Base-by-base conservation (phyloP, 352 stramenopile species). In the Phytophthora citricola region DNA sequence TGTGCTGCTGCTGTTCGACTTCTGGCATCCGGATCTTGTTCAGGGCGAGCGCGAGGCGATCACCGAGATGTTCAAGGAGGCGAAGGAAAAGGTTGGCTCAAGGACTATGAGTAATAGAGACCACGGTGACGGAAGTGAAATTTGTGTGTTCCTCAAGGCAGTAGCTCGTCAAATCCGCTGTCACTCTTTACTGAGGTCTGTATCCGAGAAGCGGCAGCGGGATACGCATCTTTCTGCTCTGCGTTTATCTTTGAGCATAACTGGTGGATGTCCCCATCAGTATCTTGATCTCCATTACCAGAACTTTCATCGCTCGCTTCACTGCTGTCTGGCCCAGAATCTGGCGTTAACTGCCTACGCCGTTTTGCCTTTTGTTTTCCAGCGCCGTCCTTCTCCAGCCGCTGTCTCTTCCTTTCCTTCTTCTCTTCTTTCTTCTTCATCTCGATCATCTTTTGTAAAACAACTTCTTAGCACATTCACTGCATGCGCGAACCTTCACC, bases 1-100 rank as follows among this genome's bases (percentile, higher is more conserved):
- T 5, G 89, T 97, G 51, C 52, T 97, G 63, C 60, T 97, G 66
- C 74, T 97, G 7, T 97, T 97, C 66, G 91, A 97, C 58, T 51
- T 92, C 3, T 91, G 84, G 83, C 85, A 92, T 47, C 81, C 85
- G 2, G 80, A 92, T 59, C 70, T 93, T 32, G 72, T 87, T 8
- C 69, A 71, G 32, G 81, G 68, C 32, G 82, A 92, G 62, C 79
- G 78, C 41, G 66, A 87, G 38, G 75, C 80, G 54, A 78, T 92
- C 56, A 59, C 71, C 17, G 67, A 85, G 5, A 91, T 94, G 83
- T 94, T 94, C 59, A 73, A 85, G 15, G 82, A 85, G 14, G 85
- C 85, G 2, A 85, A 75, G 32, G 81, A 88, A 15, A 94, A 52
- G 85, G 85, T 6, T 94, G 85, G 85, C 76, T 94, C n/a, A 73